Conservation (phyloP, 345 rosid genomes). For the Carallia pectinifolia region DNA sequence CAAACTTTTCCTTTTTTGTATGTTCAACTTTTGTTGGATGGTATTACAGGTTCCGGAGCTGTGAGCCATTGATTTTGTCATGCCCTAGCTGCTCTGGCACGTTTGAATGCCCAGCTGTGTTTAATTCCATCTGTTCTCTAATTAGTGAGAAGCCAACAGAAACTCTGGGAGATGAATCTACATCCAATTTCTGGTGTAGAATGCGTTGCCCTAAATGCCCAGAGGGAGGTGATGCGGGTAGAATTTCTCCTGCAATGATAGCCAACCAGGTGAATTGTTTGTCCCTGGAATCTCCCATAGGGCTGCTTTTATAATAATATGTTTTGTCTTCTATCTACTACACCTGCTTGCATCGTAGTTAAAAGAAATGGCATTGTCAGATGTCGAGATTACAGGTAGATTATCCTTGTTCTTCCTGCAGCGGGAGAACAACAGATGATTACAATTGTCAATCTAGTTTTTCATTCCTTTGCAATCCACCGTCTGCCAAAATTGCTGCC, state of each 20-base stretch:
- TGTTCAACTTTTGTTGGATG: conserved; percentile 4
- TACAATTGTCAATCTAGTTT: too few relatives aligned
- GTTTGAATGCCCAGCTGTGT: conserved; percentile 71
- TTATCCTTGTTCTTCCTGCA: too few relatives aligned
- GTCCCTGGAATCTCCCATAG: neutral
- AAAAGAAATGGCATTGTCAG: neutral
- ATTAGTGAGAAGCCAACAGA: conserved; percentile 34
- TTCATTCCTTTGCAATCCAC: too few relatives aligned
- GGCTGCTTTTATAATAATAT: neutral
- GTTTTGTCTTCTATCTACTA: neutral
- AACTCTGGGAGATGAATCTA: conserved; percentile 46
- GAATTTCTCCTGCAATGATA: conserved; percentile 71
- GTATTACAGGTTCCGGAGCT: conserved; percentile 61
- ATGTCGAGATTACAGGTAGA: too few relatives aligned
- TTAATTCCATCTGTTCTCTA: conserved; percentile 44
- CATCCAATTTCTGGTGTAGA: conserved; percentile 58
- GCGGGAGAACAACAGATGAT: too few relatives aligned
- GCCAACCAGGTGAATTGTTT: conserved; percentile 70
- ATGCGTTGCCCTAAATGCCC: conserved; percentile 78
- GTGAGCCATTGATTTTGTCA: conserved; percentile 71
- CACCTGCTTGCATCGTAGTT: neutral
- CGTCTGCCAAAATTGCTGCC: neutral
- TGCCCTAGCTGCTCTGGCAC: conserved; percentile 84
- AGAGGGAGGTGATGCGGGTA: conserved; percentile 54
- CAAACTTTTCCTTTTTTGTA: neutral